A percentile compares a stretch with the other conserved stretches of the same genome.
These are phyloP conservation scores for Biscogniauxia sp. DNA, from an alignment of 2,329 filamentous ascomycete species.

Conservation along the genomic window DNA sequence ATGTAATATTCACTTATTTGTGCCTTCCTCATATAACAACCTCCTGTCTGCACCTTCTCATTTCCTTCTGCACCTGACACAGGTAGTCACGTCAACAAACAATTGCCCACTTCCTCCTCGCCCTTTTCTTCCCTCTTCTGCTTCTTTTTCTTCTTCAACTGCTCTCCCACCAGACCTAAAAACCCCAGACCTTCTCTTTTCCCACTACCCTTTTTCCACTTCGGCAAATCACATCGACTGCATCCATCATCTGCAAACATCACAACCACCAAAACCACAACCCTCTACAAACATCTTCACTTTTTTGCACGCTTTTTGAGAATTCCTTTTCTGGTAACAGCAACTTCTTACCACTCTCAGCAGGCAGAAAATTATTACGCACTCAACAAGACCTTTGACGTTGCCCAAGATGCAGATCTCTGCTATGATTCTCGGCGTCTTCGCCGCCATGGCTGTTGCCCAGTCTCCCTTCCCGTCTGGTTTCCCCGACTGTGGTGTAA, in stretches of 20 bases:
- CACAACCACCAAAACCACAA: conserved; percentile 19
- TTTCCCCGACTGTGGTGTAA: conserved; percentile 54
- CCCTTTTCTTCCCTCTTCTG: neutral
- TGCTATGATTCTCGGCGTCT: conserved; percentile 41
- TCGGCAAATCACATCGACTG: conserved; percentile 19
- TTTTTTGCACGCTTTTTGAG: conserved; percentile 33
- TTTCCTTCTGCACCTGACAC: conserved; percentile 1
- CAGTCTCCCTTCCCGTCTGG: conserved; percentile 38
- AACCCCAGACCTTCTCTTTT: conserved; percentile 11
- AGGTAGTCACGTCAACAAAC: neutral
- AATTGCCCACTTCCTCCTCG: neutral
- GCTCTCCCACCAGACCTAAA: conserved; percentile 1
- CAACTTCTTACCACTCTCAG: conserved; percentile 27
- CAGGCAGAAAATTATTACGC: conserved; percentile 14
- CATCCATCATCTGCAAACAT: conserved; percentile 28
- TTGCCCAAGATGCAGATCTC: conserved; percentile 50
- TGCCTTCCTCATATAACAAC: neutral
- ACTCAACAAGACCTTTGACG: conserved; percentile 2
- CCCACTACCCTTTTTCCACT: conserved; percentile 17
- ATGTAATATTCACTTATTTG: neutral
- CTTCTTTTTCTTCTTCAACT: conserved; percentile 7
- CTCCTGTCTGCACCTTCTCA: neutral
- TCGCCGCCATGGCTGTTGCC: conserved; percentile 40
- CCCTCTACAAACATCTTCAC: conserved; percentile 17
- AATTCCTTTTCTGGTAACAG: conserved; percentile 34